These are phyloP conservation scores for Ambrosiella xylebori DNA, from an alignment of 2,329 filamentous ascomycete genomes.

Conservation along the genomic window DNA sequence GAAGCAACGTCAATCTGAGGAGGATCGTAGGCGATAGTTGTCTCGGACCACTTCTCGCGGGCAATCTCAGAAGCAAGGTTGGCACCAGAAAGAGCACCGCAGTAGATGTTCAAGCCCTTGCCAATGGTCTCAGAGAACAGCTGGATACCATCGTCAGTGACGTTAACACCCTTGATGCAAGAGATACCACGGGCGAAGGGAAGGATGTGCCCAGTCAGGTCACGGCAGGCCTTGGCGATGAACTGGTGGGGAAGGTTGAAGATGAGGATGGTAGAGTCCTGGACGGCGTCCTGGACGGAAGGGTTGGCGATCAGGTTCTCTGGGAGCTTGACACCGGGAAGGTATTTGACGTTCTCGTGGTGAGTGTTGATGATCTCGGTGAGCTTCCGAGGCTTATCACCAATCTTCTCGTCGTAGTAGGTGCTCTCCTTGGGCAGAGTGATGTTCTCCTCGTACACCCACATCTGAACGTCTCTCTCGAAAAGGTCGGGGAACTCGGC, in stretches of 20 bases:
- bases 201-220: conserved; percentile 73
- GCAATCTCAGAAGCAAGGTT: conserved; percentile 96
- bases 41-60: conserved; percentile 90
- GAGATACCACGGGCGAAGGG: conserved; percentile 87
- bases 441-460: conserved; percentile 92
- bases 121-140: conserved; percentile 94
- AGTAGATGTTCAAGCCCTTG: conserved; percentile 82
- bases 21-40: conserved; percentile 89
- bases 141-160: conserved; percentile 67
- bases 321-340: conserved; percentile 73
- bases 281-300: conserved; percentile 61
- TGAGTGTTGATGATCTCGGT: conserved; percentile 76
- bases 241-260: conserved; percentile 98
- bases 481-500: conserved; percentile 62
- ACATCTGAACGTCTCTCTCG: conserved; percentile 87
- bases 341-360: conserved; percentile 97
- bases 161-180: conserved; percentile 96
- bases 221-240: conserved; percentile 69
- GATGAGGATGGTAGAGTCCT: conserved; percentile 71
- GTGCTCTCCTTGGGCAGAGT: conserved; percentile 53
- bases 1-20: conserved; percentile 61
- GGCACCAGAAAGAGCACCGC: conserved; percentile 82
- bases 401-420: conserved; percentile 48
- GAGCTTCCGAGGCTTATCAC: conserved; percentile 63
- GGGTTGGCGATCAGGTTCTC: conserved; percentile 72